Evolutionary conservation across 352 stramenopile genomes (phyloP).

Genomic region (Pythium sp.): DNA sequence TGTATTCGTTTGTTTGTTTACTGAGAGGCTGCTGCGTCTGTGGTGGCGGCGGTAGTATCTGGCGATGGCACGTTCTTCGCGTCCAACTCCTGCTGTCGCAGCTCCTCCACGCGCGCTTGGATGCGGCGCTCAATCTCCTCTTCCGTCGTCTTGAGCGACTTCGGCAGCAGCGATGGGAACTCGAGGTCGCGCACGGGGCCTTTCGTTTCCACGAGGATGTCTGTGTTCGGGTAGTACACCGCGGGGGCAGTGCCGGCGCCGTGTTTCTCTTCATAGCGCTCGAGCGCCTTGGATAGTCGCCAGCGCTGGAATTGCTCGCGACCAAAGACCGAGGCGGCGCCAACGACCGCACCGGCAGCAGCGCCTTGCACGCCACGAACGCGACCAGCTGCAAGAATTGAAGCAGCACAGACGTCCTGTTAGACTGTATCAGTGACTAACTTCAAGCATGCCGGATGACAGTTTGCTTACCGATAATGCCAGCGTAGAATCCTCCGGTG

Average conservation of each 20-base stretch:
- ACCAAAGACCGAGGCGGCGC: slow-evolving; percentile 57
- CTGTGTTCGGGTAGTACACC: slow-evolving; percentile 63
- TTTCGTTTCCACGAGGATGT: slow-evolving; percentile 61
- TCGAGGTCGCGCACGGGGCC: slow-evolving; percentile 46
- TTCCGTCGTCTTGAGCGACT: slow-evolving; percentile 63
- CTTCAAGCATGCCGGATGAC: background rate
- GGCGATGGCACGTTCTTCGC: background rate
- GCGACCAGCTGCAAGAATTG: slow-evolving; percentile 40
- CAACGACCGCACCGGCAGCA: slow-evolving; percentile 52
- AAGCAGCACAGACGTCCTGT: background rate
- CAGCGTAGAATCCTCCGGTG: slow-evolving; percentile 72
- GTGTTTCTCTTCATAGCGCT: slow-evolving; percentile 82
- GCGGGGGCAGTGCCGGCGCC: slow-evolving; percentile 51
- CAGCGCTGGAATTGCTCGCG: slow-evolving; percentile 75
- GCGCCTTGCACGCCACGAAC: slow-evolving; percentile 68
- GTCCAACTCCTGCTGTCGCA: slow-evolving; percentile 34
- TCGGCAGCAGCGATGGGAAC: slow-evolving; percentile 72
- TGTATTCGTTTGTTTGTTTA: background rate
- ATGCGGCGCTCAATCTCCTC: slow-evolving; percentile 82
- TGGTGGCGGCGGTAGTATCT: background rate
- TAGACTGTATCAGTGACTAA: background rate
- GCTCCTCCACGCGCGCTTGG: slow-evolving; percentile 63
- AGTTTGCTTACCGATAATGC: slow-evolving; percentile 49
- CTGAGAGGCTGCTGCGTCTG: background rate
- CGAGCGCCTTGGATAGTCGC: slow-evolving; percentile 67